phyloP scores from a whole-genome alignment of 306 rosid species.

The Hippophae rhamnoides region DNA sequence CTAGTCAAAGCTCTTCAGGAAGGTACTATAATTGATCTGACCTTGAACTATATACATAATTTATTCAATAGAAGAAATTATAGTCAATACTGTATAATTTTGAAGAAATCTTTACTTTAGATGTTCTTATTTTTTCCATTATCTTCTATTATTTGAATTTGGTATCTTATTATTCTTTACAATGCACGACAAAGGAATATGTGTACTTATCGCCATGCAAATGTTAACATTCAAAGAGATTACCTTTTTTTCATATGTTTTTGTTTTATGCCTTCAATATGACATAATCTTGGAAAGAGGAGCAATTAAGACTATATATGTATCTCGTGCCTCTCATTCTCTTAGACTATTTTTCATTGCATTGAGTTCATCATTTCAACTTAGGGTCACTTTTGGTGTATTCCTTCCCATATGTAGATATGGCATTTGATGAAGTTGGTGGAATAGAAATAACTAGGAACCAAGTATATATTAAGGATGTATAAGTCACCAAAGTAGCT shows the following conservation, averaged over 20 bases:
- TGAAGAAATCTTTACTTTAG: too few relatives aligned
- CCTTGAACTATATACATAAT: too few relatives aligned
- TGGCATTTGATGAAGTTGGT: slow-evolving; percentile 68
- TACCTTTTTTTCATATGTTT: neutral
- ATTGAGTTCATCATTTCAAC: neutral
- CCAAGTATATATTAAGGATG: slow-evolving; percentile 55
- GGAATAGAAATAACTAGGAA: slow-evolving; percentile 93
- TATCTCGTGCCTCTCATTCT: slow-evolving; percentile 10
- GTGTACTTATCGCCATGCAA: too few relatives aligned
- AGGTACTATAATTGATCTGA: too few relatives aligned
- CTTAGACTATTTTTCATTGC: neutral
- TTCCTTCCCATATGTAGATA: slow-evolving; percentile 29
- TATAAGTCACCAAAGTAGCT: slow-evolving; percentile 55
- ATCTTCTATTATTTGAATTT: too few relatives aligned
- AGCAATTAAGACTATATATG: slow-evolving; percentile 93
- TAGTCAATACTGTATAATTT: too few relatives aligned
- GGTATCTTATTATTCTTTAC: too few relatives aligned
- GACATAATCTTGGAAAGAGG: slow-evolving; percentile 78
- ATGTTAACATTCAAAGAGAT: neutral
- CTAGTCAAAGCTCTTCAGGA: too few relatives aligned
- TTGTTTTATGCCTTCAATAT: slow-evolving; percentile 36
- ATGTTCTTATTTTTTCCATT: too few relatives aligned
- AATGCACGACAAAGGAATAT: too few relatives aligned
- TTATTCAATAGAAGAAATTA: too few relatives aligned
- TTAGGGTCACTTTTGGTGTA: slow-evolving; percentile 1